A percentile compares a stretch with the other conserved stretches of the same genome.
Conservation (phyloP, 1,139 yeast species). For the Suhomyces yuchorum region DNA sequence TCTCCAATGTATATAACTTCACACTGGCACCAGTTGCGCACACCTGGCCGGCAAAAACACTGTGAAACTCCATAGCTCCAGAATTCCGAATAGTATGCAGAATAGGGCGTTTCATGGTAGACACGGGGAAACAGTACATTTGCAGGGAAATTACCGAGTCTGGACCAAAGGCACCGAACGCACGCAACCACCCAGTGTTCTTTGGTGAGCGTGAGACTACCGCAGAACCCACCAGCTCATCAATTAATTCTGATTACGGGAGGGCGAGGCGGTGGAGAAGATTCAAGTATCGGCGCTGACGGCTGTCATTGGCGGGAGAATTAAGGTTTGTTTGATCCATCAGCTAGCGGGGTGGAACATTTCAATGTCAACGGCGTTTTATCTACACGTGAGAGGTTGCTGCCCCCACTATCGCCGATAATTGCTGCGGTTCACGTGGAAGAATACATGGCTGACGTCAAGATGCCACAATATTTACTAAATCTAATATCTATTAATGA, state of each 20-base stretch:
- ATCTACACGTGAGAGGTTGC: neutral
- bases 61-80: neutral
- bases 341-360: neutral
- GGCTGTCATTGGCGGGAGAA: neutral
- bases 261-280: too few relatives aligned
- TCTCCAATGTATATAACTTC: neutral
- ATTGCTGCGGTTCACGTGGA: constrained; percentile 2
- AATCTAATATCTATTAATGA: neutral
- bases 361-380: neutral
- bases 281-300: neutral
- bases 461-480: constrained; percentile 2
- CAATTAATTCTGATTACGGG: neutral
- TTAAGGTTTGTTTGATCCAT: neutral
- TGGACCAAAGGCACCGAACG: neutral
- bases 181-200: neutral
- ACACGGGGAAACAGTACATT: neutral
- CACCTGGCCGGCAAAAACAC: neutral
- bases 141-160: neutral
- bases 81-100: neutral
- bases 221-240: neutral
- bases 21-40: neutral
- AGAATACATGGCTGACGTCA: neutral
- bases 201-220: neutral
- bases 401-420: neutral
- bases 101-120: neutral